Base-by-base conservation (phyloP, 1,284 basidiomycete genomes). In the Trichosporon inkin region DNA sequence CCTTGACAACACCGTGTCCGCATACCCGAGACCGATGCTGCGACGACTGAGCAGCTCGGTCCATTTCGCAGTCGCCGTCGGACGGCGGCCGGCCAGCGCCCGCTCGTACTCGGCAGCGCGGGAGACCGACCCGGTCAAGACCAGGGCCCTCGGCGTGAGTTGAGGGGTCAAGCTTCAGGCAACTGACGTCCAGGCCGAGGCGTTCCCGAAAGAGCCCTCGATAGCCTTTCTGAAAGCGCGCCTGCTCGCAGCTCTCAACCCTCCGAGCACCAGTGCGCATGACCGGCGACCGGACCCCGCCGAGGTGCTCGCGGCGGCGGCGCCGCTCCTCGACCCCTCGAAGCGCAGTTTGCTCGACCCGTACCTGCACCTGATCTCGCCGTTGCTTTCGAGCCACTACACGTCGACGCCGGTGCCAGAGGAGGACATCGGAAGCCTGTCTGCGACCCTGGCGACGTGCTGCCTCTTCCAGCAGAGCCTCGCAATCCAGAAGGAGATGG, bases 181-280 rank as follows among this genome's bases (percentile, higher is more conserved):
- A n/a, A 32, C 44, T 49, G 22, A 38, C 55, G 37, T 16, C 22
- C 53, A 59, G 58, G 35, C 53, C 10, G 58, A 59, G 28, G 17
- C 55, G 41, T 59, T 59, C 34, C 40, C 22, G 38, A 40, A 32
- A 10, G 38, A 55, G 20, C 53, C 53, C 10, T 44, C 57, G 24
- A 20, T 52, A 7, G 22, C 62, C 14, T 38, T 59, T 19, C 49
- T 62, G 19, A 60, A 57, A 8, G 61, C 61, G 4, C 58, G 53
- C 1, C 56, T 65, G 3, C 35, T 56, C 10, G 37, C 57, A 13
- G 63, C 63, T 3, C 56, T 65, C 17, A 28, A 55, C 47, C 56
- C 56, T 2, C 28, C 56, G 1, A 37, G 32, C 24, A 36, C 41
- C 6, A 28, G 34, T 22, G 19, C 54, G 5, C 17, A 53, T 10